A percentile compares a stretch with the other conserved stretches of the same genome.
Conservation (phyloP, 78 protist genomes). For the Polysphondylium violaceum region DNA sequence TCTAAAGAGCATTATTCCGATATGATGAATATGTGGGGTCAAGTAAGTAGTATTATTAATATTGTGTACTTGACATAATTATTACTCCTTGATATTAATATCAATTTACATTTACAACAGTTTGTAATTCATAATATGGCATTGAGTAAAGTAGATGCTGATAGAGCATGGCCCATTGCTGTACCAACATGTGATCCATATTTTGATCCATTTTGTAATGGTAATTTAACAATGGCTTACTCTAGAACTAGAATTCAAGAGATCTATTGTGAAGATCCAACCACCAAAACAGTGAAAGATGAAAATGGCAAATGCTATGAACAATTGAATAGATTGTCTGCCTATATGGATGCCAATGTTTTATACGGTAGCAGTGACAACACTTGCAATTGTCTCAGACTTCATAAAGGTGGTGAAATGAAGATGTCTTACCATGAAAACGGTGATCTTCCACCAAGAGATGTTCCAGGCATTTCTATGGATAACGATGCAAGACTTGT, state of each 20-base stretch:
- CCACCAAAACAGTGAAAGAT: background rate
- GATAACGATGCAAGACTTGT: constrained; percentile 60
- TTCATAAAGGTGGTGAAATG: constrained; percentile 27
- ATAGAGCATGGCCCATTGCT: constrained; percentile 22
- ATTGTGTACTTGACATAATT: background rate
- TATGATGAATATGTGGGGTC: constrained; percentile 78
- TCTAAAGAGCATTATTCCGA: constrained; percentile 52
- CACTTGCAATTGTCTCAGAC: constrained; percentile 14
- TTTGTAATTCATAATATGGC: constrained; percentile 73
- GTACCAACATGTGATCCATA: constrained; percentile 69
- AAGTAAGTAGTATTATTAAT: constrained; percentile 29
- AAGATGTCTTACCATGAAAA: background rate
- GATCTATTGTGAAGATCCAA: background rate
- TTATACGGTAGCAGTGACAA: constrained; percentile 33
- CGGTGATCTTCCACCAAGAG: constrained; percentile 71
- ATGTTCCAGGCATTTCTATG: constrained; percentile 31
- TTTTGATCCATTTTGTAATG: constrained; percentile 75
- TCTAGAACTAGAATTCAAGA: constrained; percentile 32
- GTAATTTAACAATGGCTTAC: constrained; percentile 40
- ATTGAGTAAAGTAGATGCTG: constrained; percentile 10
- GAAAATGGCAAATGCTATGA: constrained; percentile 44
- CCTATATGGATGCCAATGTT: constrained; percentile 60
- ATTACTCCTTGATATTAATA: background rate
- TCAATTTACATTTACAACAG: constrained; percentile 7
- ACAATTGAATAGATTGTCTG: constrained; percentile 47